phyloP scores from a whole-genome alignment of 148 eudicot species.

The Dysphania ambrosioides region DNA sequence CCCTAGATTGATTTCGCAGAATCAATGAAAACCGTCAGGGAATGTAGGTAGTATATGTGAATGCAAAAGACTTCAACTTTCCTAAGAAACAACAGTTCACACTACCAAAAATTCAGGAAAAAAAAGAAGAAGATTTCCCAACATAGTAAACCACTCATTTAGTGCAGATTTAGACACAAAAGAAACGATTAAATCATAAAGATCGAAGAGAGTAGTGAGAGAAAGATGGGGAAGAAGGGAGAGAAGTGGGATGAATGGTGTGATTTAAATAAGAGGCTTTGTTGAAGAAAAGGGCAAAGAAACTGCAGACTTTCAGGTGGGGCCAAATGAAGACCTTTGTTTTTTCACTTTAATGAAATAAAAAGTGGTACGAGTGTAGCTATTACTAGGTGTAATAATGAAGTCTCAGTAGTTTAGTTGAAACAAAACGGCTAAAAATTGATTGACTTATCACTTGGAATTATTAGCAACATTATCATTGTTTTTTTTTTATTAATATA shows the following conservation, averaged over 20 bases:
- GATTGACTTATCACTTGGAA: conserved; percentile 33
- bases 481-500: not conserved
- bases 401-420: not conserved
- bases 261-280: conserved; percentile 31
- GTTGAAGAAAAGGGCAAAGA: conserved; percentile 30
- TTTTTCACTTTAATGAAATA: not conserved
- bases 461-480: conserved; percentile 17
- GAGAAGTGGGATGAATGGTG: conserved; percentile 4
- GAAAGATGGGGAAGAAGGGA: conserved; percentile 11
- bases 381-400: conserved; percentile 6
- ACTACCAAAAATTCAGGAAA: conserved; percentile 25
- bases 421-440: conserved; percentile 16
- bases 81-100: conserved; percentile 28
- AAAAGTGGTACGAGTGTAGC: not conserved
- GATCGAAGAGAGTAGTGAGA: conserved; percentile 10
- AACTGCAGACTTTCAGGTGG: conserved; percentile 71
- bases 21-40: conserved; percentile 19
- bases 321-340: conserved; percentile 35
- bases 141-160: conserved; percentile 9
- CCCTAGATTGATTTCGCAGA: conserved; percentile 55
- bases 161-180: not conserved
- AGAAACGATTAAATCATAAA: not conserved
- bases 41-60: conserved; percentile 37
- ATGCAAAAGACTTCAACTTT: conserved; percentile 43
- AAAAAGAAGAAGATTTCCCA: conserved; percentile 25